phyloP scores from a whole-genome alignment of 805 yeast genomes.

The Candida berthetii region DNA sequence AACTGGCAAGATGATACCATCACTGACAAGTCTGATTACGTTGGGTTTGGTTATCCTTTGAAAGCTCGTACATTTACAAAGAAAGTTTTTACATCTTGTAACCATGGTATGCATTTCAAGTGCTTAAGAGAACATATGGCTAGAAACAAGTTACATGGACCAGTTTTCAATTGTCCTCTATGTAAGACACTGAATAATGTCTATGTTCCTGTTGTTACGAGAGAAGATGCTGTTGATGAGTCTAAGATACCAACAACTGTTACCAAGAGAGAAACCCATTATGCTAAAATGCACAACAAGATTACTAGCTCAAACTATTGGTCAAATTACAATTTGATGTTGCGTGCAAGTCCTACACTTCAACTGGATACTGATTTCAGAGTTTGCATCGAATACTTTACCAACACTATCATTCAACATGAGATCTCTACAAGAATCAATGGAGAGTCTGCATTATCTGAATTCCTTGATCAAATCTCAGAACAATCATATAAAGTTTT shows the following conservation, averaged over 20 bases:
- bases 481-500: conserved; percentile 33
- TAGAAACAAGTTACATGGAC: conserved; percentile 50
- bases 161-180: conserved; percentile 85
- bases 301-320: neutral
- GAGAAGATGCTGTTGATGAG: conserved; percentile 11
- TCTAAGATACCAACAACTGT: neutral
- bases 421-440: conserved; percentile 56
- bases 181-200: conserved; percentile 57
- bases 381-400: conserved; percentile 18
- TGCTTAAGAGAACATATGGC: conserved; percentile 68
- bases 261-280: neutral
- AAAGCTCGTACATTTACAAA: conserved; percentile 6
- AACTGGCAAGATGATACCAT: conserved; percentile 17
- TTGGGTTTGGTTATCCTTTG: conserved; percentile 20
- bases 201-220: neutral
- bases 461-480: conserved; percentile 25
- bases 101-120: conserved; percentile 84
- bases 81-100: conserved; percentile 53
- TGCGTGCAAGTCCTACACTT: neutral
- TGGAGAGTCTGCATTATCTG: conserved; percentile 22
- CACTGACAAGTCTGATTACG: conserved; percentile 16
- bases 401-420: conserved; percentile 47
- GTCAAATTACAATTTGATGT: neutral
- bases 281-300: neutral
- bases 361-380: neutral